These are phyloP conservation scores for Uronychia setigera DNA, from an alignment of 73 alveolate species.

Conservation along the genomic window DNA sequence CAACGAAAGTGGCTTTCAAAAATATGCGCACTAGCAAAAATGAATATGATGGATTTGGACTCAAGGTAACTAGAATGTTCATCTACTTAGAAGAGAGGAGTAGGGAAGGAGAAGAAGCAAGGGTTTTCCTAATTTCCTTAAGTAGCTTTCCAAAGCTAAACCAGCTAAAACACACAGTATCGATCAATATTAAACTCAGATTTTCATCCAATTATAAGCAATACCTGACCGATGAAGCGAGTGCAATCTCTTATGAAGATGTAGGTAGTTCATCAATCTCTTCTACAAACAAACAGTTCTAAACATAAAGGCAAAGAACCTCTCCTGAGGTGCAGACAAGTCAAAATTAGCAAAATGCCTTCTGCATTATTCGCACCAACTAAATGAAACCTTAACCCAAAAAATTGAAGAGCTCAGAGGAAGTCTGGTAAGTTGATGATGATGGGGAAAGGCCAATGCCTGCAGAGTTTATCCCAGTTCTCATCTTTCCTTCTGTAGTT, in stretches of 20 bases:
- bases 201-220: neutral
- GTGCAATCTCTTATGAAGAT: neutral
- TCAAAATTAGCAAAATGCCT: too few relatives aligned
- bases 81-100: neutral
- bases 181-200: neutral
- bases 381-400: too few relatives aligned
- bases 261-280: neutral
- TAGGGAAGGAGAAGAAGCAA: neutral
- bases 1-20: too few relatives aligned
- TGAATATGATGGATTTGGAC: neutral
- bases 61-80: neutral
- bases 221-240: neutral
- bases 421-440: too few relatives aligned
- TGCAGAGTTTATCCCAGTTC: too few relatives aligned
- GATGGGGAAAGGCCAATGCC: too few relatives aligned
- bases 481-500: too few relatives aligned
- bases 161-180: neutral
- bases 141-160: neutral
- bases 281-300: neutral
- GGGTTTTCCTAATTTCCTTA: neutral
- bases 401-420: too few relatives aligned
- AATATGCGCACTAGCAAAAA: neutral
- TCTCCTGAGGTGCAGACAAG: neutral
- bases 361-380: too few relatives aligned
- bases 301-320: neutral